Conservation (phyloP, 1,139 yeast genomes). For the Blastobotrys illinoisensis region DNA sequence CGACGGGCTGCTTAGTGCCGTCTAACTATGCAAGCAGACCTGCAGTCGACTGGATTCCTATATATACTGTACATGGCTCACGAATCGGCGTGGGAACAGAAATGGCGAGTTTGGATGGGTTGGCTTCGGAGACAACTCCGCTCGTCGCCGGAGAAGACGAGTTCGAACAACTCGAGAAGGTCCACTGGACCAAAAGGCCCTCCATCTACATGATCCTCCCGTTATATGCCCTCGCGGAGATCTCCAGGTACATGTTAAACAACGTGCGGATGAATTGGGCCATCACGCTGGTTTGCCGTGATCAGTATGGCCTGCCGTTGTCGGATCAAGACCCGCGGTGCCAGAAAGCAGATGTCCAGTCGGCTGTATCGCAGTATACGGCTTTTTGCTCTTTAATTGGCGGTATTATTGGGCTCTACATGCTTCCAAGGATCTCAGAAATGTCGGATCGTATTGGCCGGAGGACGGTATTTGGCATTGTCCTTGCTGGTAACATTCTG, state of each 20-base stretch:
- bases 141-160: constrained; percentile 2
- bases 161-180: constrained; percentile 5
- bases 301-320: constrained; percentile 9
- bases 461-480: constrained; percentile 13
- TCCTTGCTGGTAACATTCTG: constrained; percentile 15
- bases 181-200: constrained; percentile 7
- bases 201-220: constrained; percentile 16
- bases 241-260: constrained; percentile 17
- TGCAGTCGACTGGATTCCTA: background rate
- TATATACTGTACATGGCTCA: background rate
- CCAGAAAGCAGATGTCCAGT: constrained; percentile 17
- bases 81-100: background rate
- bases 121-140: background rate
- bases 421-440: constrained; percentile 17
- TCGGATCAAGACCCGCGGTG: constrained; percentile 17
- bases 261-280: constrained; percentile 22
- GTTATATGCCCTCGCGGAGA: constrained; percentile 14
- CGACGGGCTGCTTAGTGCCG: background rate
- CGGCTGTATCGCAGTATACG: constrained; percentile 16
- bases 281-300: constrained; percentile 18
- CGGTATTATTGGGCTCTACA: constrained; percentile 18
- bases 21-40: background rate
- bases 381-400: constrained; percentile 18
- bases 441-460: constrained; percentile 19
- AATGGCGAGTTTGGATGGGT: background rate